Conservation (phyloP, 2,329 filamentous ascomycete species). For the Parastagonospora nodorum region DNA sequence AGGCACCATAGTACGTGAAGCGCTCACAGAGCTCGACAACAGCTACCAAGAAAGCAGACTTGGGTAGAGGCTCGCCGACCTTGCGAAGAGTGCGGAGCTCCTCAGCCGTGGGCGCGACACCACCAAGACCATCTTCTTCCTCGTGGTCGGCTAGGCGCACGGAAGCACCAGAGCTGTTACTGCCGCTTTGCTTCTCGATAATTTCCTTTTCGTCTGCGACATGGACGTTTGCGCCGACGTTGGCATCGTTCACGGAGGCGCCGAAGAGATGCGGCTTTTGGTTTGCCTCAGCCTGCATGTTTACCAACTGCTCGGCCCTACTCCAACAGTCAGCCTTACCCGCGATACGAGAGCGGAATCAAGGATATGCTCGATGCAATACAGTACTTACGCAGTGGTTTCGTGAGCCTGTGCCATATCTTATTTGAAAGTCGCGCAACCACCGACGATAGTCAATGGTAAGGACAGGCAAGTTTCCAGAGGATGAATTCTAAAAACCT, state of each 20-base stretch:
- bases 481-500: conserved; percentile 14
- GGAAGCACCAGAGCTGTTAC: conserved; percentile 21
- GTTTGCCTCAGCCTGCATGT: conserved; percentile 34
- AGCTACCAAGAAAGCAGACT: conserved; percentile 55
- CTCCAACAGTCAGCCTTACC: conserved; percentile 1
- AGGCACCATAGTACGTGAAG: conserved; percentile 55
- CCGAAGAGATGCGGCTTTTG: conserved; percentile 36
- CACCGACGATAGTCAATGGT: conserved; percentile 5
- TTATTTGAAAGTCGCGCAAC: conserved; percentile 2
- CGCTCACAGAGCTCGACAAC: conserved; percentile 57
- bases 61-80: conserved; percentile 54
- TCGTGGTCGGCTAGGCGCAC: conserved; percentile 11
- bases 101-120: conserved; percentile 49
- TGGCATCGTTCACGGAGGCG: conserved; percentile 26
- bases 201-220: conserved; percentile 4
- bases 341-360: too few relatives aligned
- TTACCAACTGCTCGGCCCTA: conserved; percentile 40
- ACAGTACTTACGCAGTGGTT: conserved; percentile 32
- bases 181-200: conserved; percentile 10
- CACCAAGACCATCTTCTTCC: conserved; percentile 35
- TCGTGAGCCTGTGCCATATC: conserved; percentile 35
- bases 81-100: conserved; percentile 51
- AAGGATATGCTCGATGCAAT: too few relatives aligned
- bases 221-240: conserved; percentile 21
- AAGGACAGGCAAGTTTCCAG: conserved; percentile 6